Conservation (phyloP, 768 basidiomycete species). For the Pleurotus djamor region DNA sequence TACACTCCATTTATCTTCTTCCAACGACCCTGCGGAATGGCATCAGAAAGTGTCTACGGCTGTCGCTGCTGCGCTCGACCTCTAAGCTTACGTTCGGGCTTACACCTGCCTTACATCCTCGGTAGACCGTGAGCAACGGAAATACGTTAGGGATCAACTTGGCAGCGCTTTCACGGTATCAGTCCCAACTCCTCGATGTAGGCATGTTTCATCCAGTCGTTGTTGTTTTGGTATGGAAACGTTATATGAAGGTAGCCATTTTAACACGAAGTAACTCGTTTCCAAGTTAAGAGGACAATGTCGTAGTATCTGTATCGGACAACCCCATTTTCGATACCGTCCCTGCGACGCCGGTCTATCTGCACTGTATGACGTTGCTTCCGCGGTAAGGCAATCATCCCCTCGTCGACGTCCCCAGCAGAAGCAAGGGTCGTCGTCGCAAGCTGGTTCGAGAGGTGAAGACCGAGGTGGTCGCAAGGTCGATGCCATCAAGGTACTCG, state of each 20-base stretch:
- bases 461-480: not conserved
- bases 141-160: not conserved
- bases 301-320: not conserved
- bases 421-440: conserved; percentile 1
- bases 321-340: not conserved
- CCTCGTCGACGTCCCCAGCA: not conserved
- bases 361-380: not conserved
- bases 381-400: conserved; percentile 1
- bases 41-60: not conserved
- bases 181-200: not conserved
- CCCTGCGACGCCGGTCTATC: conserved; percentile 2
- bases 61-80: not conserved
- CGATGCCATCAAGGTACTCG: not conserved
- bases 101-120: not conserved
- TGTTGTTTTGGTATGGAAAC: no score
- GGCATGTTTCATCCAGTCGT: not conserved
- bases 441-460: not conserved
- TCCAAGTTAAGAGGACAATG: not conserved
- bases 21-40: not conserved
- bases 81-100: not conserved
- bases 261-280: not conserved
- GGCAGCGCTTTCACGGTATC: not conserved
- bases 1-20: not conserved
- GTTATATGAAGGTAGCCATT: no score
- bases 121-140: not conserved